Evolutionary conservation across 1,284 basidiomycete species (phyloP).

Genomic region (Puccinia polysora): DNA sequence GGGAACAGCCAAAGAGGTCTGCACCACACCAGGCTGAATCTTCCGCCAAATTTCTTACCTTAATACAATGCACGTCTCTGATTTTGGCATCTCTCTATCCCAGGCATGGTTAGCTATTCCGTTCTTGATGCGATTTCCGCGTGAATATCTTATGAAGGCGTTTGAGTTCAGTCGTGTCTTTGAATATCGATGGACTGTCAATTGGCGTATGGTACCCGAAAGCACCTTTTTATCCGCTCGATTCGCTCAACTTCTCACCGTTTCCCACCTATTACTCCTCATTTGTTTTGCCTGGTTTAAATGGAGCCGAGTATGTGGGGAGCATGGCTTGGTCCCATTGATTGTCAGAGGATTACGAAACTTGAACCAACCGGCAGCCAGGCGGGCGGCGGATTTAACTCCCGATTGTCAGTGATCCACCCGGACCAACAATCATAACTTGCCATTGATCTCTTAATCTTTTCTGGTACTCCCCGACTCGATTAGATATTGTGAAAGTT

Average conservation of each 20-base stretch:
- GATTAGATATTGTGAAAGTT: slow-evolving; percentile 70
- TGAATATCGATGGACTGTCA: slow-evolving; percentile 95
- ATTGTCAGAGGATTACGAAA: slow-evolving; percentile 60
- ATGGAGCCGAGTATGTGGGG: slow-evolving; percentile 61
- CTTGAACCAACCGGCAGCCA: slow-evolving; percentile 53
- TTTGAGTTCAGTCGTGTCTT: slow-evolving; percentile 87
- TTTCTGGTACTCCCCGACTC: not conserved
- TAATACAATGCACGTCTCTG: too few species aligned
- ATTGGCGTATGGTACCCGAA: slow-evolving; percentile 84
- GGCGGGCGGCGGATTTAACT: slow-evolving; percentile 2
- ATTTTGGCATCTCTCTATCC: not conserved
- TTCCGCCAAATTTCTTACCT: slow-evolving; percentile 27
- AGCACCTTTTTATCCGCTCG: slow-evolving; percentile 64
- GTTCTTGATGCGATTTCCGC: slow-evolving; percentile 65
- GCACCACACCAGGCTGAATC: slow-evolving; percentile 41
- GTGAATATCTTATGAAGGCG: slow-evolving; percentile 68
- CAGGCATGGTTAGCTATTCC: slow-evolving; percentile 67
- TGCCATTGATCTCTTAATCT: not conserved
- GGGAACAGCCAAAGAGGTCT: too few species aligned
- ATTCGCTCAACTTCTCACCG: slow-evolving; percentile 65
- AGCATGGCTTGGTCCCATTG: slow-evolving; percentile 63
- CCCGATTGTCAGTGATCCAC: slow-evolving; percentile 6
- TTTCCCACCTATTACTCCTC: slow-evolving; percentile 64
- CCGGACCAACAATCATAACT: not conserved
- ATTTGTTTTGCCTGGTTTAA: slow-evolving; percentile 62